Base-by-base conservation (phyloP, 148 eudicot species). In the Rhododendron ovatum region DNA sequence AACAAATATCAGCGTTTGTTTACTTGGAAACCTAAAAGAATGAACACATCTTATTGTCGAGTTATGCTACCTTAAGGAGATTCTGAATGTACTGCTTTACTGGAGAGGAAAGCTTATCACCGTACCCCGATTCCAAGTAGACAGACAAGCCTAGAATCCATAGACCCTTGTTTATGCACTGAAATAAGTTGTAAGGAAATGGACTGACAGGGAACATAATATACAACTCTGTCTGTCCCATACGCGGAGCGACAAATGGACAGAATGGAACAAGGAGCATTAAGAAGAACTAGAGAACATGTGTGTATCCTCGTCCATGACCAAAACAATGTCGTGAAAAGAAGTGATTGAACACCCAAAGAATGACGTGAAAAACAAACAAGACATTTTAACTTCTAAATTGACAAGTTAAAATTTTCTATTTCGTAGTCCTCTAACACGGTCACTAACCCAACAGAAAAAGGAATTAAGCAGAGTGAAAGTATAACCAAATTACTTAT, bases 61-160 rank as follows among this genome's bases (percentile, higher is more conserved):
- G 2, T 67, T 47, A 17, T 59, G 48, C 30, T 88, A 97, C 99
- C 98, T 93, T 95, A 63, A 98, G 94, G 33, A 98, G 92, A 63
- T 87, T 88, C 80, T 88, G 94, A 37, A 94, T 89, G 87, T 90
- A 94, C 59, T 88, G 92, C 95, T 94, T 98, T 82, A 92, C 82
- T 65, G 48, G 82, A 51, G 91, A 89, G 26, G 98, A 86, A 85
- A 98, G 89, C 90, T 88, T 93, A 88, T 88, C 87, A 75, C 99
- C 98, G 48, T 84, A 86, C 80, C 97, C 95, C 24, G 94, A 88
- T 86, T 91, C 90, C 89, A 98, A 89, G 89, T 82, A 87, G 63
- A 92, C 91, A 88, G 89, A 87, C 69, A 93, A 89, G 48, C 95
- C 99, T 97, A 82, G 73, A 48, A 78, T 75, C 53, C 75, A 69